phyloP scores from a whole-genome alignment of 2,329 filamentous ascomycete genomes.

The Cercospora sp. region DNA sequence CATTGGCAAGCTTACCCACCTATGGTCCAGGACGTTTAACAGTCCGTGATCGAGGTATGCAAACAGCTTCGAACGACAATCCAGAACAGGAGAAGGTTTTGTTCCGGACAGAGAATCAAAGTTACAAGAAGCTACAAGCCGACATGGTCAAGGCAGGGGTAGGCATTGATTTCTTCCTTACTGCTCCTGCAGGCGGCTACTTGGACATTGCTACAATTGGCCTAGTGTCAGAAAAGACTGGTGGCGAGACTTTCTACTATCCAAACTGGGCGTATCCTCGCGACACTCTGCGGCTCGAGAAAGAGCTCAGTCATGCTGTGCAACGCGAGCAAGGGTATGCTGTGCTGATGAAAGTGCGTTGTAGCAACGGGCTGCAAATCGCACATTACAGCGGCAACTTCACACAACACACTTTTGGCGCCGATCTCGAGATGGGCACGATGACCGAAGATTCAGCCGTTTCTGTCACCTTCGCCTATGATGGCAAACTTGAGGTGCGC shows the following conservation, averaged over 20 bases:
- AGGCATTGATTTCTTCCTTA: conserved; percentile 92
- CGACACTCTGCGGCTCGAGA: conserved; percentile 78
- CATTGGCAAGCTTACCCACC: conserved; percentile 82
- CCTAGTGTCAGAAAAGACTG: conserved; percentile 82
- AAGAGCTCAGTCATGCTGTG: conserved; percentile 83
- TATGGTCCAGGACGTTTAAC: conserved; percentile 86
- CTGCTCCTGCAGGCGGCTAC: conserved; percentile 84
- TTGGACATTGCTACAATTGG: conserved; percentile 91
- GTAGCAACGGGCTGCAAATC: conserved; percentile 93
- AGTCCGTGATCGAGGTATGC: conserved; percentile 83
- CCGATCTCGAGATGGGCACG: conserved; percentile 88
- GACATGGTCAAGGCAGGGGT: conserved; percentile 86
- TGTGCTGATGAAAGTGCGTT: conserved; percentile 96
- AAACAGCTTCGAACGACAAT: conserved; percentile 78
- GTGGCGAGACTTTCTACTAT: conserved; percentile 94
- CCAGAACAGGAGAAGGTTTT: conserved; percentile 85
- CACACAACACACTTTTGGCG: conserved; percentile 89
- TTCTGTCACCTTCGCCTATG: conserved; percentile 87
- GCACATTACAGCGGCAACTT: conserved; percentile 96
- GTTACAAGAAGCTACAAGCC: conserved; percentile 80
- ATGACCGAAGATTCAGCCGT: conserved; percentile 94
- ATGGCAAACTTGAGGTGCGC: conserved; percentile 95
- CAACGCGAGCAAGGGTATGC: conserved; percentile 92
- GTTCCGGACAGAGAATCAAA: conserved; percentile 83
- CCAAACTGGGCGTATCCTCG: conserved; percentile 90